Evolutionary conservation across 129 eudicot species (phyloP).

Genomic region (Arctium lappa): DNA sequence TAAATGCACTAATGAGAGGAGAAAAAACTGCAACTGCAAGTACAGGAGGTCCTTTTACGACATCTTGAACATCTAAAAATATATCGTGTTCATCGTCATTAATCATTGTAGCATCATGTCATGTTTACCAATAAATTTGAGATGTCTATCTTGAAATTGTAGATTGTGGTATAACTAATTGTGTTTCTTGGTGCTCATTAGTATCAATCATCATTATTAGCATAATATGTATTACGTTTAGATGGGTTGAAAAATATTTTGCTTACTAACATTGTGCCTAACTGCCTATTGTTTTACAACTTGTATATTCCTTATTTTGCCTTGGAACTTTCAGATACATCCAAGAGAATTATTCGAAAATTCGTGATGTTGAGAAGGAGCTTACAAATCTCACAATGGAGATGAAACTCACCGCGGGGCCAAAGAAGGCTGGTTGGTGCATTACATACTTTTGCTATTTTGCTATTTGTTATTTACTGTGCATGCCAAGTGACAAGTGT

Average conservation of each 20-base stretch:
- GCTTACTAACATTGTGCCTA: neutral
- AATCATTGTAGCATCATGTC: neutral
- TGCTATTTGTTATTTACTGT: neutral
- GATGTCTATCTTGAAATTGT: neutral
- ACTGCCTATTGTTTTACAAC: neutral
- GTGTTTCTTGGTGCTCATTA: neutral
- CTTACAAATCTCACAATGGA: constrained; percentile 75
- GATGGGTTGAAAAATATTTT: neutral
- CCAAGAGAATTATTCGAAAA: constrained; percentile 88
- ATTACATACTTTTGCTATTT: neutral
- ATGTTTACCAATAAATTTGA: neutral
- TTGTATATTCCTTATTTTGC: neutral
- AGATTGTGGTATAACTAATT: neutral
- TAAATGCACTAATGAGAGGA: neutral
- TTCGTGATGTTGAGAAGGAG: constrained; percentile 97
- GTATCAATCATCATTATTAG: neutral
- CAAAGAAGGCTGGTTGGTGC: constrained; percentile 89
- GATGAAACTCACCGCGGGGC: constrained; percentile 97
- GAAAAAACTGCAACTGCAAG: too few species aligned
- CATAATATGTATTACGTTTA: neutral
- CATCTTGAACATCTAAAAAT: neutral
- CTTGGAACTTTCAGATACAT: constrained; percentile 61
- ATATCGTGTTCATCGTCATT: neutral
- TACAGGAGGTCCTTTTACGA: too few species aligned
- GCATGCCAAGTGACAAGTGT: constrained; percentile 4